phyloP scores from a whole-genome alignment of 1,139 yeast genomes.

The Kurtzmaniella quercitrusa region DNA sequence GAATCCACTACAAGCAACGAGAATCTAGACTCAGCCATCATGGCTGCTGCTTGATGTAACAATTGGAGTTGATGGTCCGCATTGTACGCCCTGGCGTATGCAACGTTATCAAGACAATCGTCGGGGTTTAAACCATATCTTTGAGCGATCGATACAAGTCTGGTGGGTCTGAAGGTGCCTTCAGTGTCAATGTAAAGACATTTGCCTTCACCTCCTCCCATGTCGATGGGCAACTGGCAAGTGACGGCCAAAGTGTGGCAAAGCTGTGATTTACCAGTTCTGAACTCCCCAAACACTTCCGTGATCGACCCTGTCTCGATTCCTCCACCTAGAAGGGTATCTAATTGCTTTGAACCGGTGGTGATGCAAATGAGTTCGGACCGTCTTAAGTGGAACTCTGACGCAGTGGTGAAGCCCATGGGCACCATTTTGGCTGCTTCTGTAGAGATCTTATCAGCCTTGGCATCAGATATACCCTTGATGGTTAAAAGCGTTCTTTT shows the following conservation, averaged over 20 bases:
- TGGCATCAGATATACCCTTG: slow-evolving; percentile 93
- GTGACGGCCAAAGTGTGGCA: slow-evolving; percentile 97
- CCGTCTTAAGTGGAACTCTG: slow-evolving; percentile 87
- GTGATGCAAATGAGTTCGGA: slow-evolving; percentile 88
- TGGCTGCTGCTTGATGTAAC: slow-evolving; percentile 83
- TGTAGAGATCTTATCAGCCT: slow-evolving; percentile 77
- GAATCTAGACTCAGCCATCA: slow-evolving; percentile 93
- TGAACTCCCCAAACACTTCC: slow-evolving; percentile 93
- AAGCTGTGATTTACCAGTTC: slow-evolving; percentile 95
- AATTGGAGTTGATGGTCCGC: slow-evolving; percentile 94
- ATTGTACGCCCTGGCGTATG: slow-evolving; percentile 94
- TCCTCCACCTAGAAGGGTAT: slow-evolving; percentile 93
- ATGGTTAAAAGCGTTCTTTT: slow-evolving; percentile 71
- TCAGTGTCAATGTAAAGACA: slow-evolving; percentile 96
- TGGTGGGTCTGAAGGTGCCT: slow-evolving; percentile 91
- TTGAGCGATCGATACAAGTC: slow-evolving; percentile 85
- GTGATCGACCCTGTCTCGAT: slow-evolving; percentile 96
- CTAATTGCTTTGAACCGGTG: slow-evolving; percentile 92
- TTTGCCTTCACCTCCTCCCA: slow-evolving; percentile 99
- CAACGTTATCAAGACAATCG: slow-evolving; percentile 93
- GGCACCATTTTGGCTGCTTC: slow-evolving; percentile 90
- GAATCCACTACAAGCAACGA: slow-evolving; percentile 85
- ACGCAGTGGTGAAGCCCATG: slow-evolving; percentile 96
- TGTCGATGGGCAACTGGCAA: slow-evolving; percentile 92
- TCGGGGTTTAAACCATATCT: slow-evolving; percentile 92